Base-by-base conservation (phyloP, 257 asterid genomes). In the Fraxinus excelsior region DNA sequence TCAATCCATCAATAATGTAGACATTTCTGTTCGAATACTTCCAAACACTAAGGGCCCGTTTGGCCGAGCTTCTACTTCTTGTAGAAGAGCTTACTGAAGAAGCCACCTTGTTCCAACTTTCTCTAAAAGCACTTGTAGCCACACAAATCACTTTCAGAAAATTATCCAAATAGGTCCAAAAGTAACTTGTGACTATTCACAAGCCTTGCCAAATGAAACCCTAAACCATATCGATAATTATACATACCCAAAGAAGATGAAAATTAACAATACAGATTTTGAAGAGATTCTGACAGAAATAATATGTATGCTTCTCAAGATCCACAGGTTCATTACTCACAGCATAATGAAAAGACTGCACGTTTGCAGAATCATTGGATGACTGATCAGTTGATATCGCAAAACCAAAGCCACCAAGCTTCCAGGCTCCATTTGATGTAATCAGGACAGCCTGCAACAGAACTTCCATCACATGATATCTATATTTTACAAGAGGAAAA, bases 401-500 rank as follows among this genome's bases (percentile, higher is more conserved):
- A 82, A 93, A 96, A 82, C 98, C 96, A 89, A 96, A 93, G 72
- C 98, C 98, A 77, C 97, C 93, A 79, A 93, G 97, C 85, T 93
- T 96, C 99, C 99, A 96, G 83, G 99, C 99, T 77, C 99, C 99
- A 88, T 87, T 96, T 70, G 97, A 88, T 70, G 98, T 96, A 81
- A 96, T 90, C 75, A 96, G 91, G 78, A 96, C 81, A 80, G 92
- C 73, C 99, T 96, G 93, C 83, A 82, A 82, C 29, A 74, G 11
- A 35, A 49, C 51, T 38, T 76, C 40, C 72, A 82, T 73, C 81
- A 75, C 51, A 53, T 72, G 78, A 78, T 76, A 77, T 37, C 53
- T 67, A 68, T 46, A 56, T 34, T 72, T 32, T 77, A 56, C 67
- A 78, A 14, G 60, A 75, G 29, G 16, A 9, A 74, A 37, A 46